Conservation (phyloP, 805 yeast species). For the Saccharomycopsis sp. region DNA sequence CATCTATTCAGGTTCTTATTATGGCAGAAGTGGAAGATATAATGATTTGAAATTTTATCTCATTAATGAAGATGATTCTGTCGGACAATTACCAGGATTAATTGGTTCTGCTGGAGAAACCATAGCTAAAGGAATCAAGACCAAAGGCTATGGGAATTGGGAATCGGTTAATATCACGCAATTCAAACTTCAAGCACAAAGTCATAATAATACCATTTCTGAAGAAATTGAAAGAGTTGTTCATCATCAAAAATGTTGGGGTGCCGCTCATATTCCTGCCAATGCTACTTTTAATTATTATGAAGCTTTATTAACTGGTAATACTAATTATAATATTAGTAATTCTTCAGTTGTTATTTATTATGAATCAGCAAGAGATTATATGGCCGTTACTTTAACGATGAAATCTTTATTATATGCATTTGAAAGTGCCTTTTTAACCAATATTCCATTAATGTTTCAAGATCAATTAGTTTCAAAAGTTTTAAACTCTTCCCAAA, state of each 20-base stretch:
- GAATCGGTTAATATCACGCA: slow-evolving; percentile 21
- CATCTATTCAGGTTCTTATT: slow-evolving; percentile 30
- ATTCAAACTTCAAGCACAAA: slow-evolving; percentile 20
- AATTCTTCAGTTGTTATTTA: slow-evolving; percentile 29
- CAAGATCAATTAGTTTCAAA: slow-evolving; percentile 24
- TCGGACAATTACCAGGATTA: slow-evolving; percentile 17
- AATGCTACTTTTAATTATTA: slow-evolving; percentile 32
- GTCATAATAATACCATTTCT: slow-evolving; percentile 20
- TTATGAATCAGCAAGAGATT: slow-evolving; percentile 60
- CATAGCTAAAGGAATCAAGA: slow-evolving; percentile 11
- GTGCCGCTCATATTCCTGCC: slow-evolving; percentile 40
- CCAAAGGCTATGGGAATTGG: slow-evolving; percentile 23
- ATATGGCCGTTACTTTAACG: slow-evolving; percentile 34
- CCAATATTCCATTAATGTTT: slow-evolving; percentile 19
- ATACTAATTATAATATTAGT: slow-evolving; percentile 22
- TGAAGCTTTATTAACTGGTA: slow-evolving; percentile 20
- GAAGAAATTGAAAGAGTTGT: slow-evolving; percentile 35
- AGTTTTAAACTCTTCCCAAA: slow-evolving; percentile 22
- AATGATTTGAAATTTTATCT: slow-evolving; percentile 24
- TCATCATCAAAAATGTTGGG: slow-evolving; percentile 53
- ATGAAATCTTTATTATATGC: slow-evolving; percentile 33
- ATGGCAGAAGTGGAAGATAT: slow-evolving; percentile 21
- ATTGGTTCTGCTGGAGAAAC: slow-evolving; percentile 16
- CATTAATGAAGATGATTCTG: slow-evolving; percentile 25
- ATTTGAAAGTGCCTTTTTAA: slow-evolving; percentile 27